These are phyloP conservation scores for Dictyostelium intermedium DNA, from an alignment of 78 protist species.

Conservation along the genomic window DNA sequence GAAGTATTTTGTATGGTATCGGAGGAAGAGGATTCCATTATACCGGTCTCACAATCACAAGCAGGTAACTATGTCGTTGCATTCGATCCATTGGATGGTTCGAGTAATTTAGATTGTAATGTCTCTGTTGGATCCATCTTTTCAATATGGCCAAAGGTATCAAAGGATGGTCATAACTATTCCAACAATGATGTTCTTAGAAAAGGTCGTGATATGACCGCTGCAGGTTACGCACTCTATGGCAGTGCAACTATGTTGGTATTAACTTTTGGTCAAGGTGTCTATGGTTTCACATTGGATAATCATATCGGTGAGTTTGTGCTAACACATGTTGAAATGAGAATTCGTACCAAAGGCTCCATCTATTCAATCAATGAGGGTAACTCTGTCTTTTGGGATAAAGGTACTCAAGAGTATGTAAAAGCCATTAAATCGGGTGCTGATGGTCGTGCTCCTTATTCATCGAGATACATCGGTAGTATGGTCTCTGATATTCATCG, in stretches of 20 bases:
- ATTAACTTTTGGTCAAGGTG: conserved; percentile 77
- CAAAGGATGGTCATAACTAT: not conserved
- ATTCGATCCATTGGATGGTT: conserved; percentile 93
- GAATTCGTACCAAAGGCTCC: conserved; percentile 36
- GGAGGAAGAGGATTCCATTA: conserved; percentile 71
- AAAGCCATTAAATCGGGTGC: conserved; percentile 41
- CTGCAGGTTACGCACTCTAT: conserved; percentile 90
- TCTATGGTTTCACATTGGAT: conserved; percentile 81
- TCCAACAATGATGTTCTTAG: conserved; percentile 60
- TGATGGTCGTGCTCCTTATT: conserved; percentile 68
- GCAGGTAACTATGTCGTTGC: conserved; percentile 72
- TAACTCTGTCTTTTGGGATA: conserved; percentile 87
- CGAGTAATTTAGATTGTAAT: conserved; percentile 84
- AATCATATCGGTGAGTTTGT: conserved; percentile 90
- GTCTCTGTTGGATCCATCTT: conserved; percentile 93
- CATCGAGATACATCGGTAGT: conserved; percentile 94
- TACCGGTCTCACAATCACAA: conserved; percentile 37
- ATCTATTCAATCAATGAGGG: conserved; percentile 97
- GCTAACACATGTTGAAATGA: conserved; percentile 87
- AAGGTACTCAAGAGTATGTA: conserved; percentile 27
- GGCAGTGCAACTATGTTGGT: conserved; percentile 87
- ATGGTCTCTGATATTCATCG: conserved; percentile 98
- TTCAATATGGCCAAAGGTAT: conserved; percentile 84
- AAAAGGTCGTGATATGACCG: conserved; percentile 77
- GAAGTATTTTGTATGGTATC: conserved; percentile 79